phyloP scores from a whole-genome alignment of 768 basidiomycete species.

The Epithele typhae region DNA sequence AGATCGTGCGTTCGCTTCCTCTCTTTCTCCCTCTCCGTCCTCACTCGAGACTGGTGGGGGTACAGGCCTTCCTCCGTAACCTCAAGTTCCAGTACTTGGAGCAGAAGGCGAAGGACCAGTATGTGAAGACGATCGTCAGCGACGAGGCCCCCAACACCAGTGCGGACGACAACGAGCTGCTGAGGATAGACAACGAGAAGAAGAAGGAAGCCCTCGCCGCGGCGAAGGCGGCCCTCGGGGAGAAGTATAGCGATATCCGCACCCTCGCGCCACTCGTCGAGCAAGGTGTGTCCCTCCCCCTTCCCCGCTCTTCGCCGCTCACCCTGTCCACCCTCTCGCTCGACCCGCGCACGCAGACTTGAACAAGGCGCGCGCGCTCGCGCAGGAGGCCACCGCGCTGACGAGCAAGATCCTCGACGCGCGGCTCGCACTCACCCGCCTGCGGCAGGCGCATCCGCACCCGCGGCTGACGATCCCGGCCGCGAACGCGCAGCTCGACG shows the following conservation, averaged over 20 bases:
- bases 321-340: neutral
- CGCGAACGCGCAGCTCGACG: conserved; percentile 69
- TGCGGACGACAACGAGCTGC: conserved; percentile 71
- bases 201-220: conserved; percentile 68
- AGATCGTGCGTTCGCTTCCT: no score
- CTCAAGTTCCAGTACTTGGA: conserved; percentile 89
- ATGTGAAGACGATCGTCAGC: conserved; percentile 81
- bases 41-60: neutral
- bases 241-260: conserved; percentile 58
- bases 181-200: conserved; percentile 53
- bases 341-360: conserved; percentile 48
- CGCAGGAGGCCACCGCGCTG: conserved; percentile 52
- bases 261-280: conserved; percentile 66
- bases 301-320: neutral
- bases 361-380: conserved; percentile 45
- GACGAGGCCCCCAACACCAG: conserved; percentile 81
- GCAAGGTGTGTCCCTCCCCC: conserved; percentile 39
- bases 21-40: neutral
- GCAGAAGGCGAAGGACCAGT: conserved; percentile 87
- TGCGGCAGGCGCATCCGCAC: conserved; percentile 76
- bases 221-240: conserved; percentile 57
- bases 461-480: conserved; percentile 74
- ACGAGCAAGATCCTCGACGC: conserved; percentile 81
- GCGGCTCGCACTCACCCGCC: conserved; percentile 71
- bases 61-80: conserved; percentile 64